These are phyloP conservation scores for Oehlia diaphana DNA, from an alignment of 192 early-diverging fungal species.

Conservation along the genomic window DNA sequence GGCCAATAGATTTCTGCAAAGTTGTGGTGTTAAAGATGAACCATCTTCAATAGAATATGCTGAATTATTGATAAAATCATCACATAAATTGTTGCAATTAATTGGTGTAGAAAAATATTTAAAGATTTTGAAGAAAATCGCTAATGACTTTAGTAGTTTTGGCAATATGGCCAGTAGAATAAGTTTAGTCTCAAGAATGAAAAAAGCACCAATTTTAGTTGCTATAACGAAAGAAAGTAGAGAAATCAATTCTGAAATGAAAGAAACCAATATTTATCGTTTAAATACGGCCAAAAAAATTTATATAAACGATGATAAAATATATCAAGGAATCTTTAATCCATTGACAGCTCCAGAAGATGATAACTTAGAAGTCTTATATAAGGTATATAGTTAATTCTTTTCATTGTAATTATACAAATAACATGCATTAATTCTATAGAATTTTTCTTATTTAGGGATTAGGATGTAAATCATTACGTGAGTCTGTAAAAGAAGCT, in stretches of 20 bases:
- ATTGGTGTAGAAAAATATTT: constrained; percentile 67
- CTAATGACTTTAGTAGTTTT: constrained; percentile 57
- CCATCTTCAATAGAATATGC: constrained; percentile 76
- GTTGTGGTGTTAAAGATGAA: constrained; percentile 82
- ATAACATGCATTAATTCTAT: not conserved
- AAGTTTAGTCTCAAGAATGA: constrained; percentile 59
- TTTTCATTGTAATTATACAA: not conserved
- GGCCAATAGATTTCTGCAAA: constrained; percentile 75
- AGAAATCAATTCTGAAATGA: constrained; percentile 31
- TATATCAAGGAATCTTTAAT: constrained; percentile 69
- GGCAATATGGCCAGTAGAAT: constrained; percentile 21
- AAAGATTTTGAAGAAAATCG: constrained; percentile 68
- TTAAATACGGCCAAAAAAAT: constrained; percentile 70
- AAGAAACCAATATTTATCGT: not conserved
- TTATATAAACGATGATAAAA: constrained; percentile 79
- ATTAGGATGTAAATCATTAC: constrained; percentile 68
- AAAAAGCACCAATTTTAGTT: constrained; percentile 60
- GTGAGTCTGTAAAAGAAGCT: constrained; percentile 58
- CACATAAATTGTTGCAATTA: constrained; percentile 56
- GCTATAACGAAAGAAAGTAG: constrained; percentile 50
- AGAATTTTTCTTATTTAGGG: constrained; percentile 6
- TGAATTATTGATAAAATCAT: constrained; percentile 57
- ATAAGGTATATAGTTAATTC: not conserved
- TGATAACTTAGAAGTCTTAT: not conserved
- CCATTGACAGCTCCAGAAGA: constrained; percentile 47